Base-by-base conservation (phyloP, 2,329 filamentous ascomycete genomes). In the Trichoderma sp. region DNA sequence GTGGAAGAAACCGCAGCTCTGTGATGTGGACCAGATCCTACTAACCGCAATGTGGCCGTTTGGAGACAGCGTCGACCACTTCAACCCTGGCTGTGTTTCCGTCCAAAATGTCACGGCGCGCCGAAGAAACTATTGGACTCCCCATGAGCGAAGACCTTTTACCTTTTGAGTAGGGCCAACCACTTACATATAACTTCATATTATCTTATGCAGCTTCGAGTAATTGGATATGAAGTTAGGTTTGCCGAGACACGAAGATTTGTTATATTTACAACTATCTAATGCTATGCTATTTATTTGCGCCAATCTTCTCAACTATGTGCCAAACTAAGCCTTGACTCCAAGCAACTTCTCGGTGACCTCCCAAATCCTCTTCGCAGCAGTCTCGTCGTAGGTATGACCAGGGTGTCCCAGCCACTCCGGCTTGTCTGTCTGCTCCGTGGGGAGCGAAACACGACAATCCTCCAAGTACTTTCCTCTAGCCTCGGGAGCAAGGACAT, bases 31-130 rank as follows among this genome's bases (percentile, higher is more conserved):
- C 58, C 85, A 91, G 78, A 78, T 90, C 3, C 89, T 89, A 73
- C 84, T 88, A 59, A 81, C 91, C n/a, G 88, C 88, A 2, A 90
- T 91, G 76, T 92, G 89, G 89, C 90, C 89, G 0, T 81, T 85
- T 77, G 89, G 89, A 0, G 82, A 79, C 0, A 76, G 80, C 0
- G 82, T 88, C 30, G 89, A 91, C 75, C 87, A 89, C 74, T 83
- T 78, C 76, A 66, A 76, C 13, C 80, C 80, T 0, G 80, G 75
- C 2, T 82, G 80, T 26, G 76, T 76, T n/a, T 73, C 78, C 3
- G 72, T 78, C 2, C 72, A 76, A 4, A 69, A 75, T 6, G 82
- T 79, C 6, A 68, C 59, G n/a, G 15, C 59, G 3, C 62, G 64
- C 4, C 63, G 73, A 32, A 68, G 59, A 20, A 72, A 67, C 6